Percentiles rank a stretch among this genome's conserved stretches.
Conservation (phyloP, 306 rosid species). For the Glycyrrhiza uralensis region DNA sequence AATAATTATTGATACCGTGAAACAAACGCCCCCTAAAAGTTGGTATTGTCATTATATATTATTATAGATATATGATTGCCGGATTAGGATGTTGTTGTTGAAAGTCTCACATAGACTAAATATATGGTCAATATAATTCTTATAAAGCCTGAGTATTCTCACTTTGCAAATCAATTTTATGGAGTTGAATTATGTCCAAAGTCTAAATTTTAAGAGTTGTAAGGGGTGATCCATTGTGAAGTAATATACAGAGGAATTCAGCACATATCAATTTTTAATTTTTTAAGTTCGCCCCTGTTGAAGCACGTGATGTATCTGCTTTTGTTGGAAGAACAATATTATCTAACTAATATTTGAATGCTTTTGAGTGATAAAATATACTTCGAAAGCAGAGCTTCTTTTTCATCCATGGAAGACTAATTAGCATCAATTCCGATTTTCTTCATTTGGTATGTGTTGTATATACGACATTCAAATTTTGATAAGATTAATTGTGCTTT, state of each 20-base stretch:
- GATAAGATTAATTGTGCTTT: slow-evolving; percentile 16
- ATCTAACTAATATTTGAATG: slow-evolving; percentile 3
- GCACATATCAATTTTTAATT: not conserved
- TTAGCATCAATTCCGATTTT: slow-evolving; percentile 23
- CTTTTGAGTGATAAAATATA: slow-evolving; percentile 29
- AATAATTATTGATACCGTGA: too few species aligned
- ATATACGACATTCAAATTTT: slow-evolving; percentile 5
- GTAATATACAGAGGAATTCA: not conserved
- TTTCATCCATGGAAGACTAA: slow-evolving; percentile 34
- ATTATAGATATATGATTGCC: not conserved
- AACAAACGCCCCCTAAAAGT: too few species aligned
- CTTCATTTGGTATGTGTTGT: slow-evolving; percentile 28
- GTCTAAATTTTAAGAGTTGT: too few species aligned
- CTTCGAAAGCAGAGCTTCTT: slow-evolving; percentile 38
- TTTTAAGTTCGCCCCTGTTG: not conserved
- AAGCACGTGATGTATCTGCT: slow-evolving; percentile 34
- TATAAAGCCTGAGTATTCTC: too few species aligned
- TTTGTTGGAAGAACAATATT: slow-evolving; percentile 15
- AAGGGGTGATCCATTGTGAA: not conserved
- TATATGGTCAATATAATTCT: too few species aligned
- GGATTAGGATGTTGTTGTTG: too few species aligned
- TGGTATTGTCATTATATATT: too few species aligned
- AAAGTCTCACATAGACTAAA: too few species aligned
- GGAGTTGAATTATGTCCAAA: too few species aligned
- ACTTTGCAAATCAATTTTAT: too few species aligned